Conservation (phyloP, 75 land plant genomes). For the Cunninghamia lanceolata region DNA sequence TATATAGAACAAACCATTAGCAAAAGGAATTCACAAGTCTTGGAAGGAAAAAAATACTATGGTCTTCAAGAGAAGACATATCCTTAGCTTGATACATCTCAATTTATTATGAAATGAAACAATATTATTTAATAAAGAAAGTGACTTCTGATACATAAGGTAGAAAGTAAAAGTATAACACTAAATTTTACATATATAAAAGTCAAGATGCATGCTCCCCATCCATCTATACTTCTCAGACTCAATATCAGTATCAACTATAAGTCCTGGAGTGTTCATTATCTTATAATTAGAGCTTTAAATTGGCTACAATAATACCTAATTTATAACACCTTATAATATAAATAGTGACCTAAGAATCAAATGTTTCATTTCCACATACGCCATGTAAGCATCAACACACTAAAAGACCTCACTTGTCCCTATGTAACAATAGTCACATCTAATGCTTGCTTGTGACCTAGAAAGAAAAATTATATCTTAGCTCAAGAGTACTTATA, state of each 20-base stretch:
- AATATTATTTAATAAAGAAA: not conserved
- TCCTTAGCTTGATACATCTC: not conserved
- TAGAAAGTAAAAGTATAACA: not conserved
- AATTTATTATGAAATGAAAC: not conserved
- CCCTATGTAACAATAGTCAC: slow-evolving; percentile 83
- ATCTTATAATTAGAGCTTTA: not conserved
- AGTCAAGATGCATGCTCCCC: slow-evolving; percentile 79
- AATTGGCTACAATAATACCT: not conserved
- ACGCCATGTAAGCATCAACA: slow-evolving; percentile 96
- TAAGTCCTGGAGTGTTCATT: slow-evolving; percentile 54
- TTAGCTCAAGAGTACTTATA: too few species aligned
- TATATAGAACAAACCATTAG: too few species aligned
- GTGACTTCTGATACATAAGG: not conserved
- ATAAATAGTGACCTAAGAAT: too few species aligned
- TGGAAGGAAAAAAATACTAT: too few species aligned
- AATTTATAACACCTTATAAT: not conserved
- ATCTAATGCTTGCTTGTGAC: too few species aligned
- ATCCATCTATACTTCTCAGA: slow-evolving; percentile 91
- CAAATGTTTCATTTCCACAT: slow-evolving; percentile 18
- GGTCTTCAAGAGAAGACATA: not conserved
- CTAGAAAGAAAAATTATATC: too few species aligned
- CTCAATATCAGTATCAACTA: slow-evolving; percentile 95
- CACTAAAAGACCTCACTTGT: slow-evolving; percentile 65
- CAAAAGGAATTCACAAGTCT: too few species aligned
- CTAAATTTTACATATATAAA: slow-evolving; percentile 57